Conservation (phyloP, 2,329 filamentous ascomycete genomes). For the Fusarium graminum region DNA sequence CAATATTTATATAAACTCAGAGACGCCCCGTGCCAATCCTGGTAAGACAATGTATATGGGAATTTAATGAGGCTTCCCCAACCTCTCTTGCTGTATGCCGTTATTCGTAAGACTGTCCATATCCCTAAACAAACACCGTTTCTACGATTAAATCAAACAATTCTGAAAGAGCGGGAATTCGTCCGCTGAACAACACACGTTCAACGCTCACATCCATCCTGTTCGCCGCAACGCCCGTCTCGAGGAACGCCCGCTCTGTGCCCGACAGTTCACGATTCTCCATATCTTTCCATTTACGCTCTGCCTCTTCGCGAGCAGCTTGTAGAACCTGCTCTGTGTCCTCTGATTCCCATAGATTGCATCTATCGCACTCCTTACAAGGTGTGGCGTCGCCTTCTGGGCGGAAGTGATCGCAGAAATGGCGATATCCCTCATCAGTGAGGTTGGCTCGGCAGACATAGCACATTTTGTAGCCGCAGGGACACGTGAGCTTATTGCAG, state of each 20-base stretch:
- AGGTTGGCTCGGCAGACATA: slow-evolving; percentile 91
- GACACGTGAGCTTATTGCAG: slow-evolving; percentile 97
- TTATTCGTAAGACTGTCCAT: slow-evolving; percentile 17
- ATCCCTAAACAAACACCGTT: slow-evolving; percentile 56
- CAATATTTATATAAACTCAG: slow-evolving; percentile 15
- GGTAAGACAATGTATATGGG: slow-evolving; percentile 16
- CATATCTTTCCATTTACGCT: slow-evolving; percentile 76
- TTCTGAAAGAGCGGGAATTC: slow-evolving; percentile 57
- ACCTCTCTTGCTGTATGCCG: slow-evolving; percentile 31
- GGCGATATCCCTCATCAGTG: slow-evolving; percentile 82
- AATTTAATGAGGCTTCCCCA: slow-evolving; percentile 33
- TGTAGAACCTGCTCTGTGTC: slow-evolving; percentile 76
- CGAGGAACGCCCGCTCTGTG: slow-evolving; percentile 68
- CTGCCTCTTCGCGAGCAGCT: slow-evolving; percentile 77
- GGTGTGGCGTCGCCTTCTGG: slow-evolving; percentile 77
- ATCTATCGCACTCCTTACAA: slow-evolving; percentile 84
- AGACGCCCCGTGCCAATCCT: slow-evolving; percentile 31
- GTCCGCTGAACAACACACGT: slow-evolving; percentile 51
- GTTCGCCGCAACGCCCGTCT: slow-evolving; percentile 62
- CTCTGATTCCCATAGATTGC: slow-evolving; percentile 83
- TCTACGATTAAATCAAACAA: slow-evolving; percentile 62
- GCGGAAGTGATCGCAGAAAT: slow-evolving; percentile 97
- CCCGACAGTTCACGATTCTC: slow-evolving; percentile 70
- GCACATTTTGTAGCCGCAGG: slow-evolving; percentile 98
- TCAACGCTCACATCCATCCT: slow-evolving; percentile 50